Conservation (phyloP, 495 filamentous ascomycete species). For the Neurospora intermedia region DNA sequence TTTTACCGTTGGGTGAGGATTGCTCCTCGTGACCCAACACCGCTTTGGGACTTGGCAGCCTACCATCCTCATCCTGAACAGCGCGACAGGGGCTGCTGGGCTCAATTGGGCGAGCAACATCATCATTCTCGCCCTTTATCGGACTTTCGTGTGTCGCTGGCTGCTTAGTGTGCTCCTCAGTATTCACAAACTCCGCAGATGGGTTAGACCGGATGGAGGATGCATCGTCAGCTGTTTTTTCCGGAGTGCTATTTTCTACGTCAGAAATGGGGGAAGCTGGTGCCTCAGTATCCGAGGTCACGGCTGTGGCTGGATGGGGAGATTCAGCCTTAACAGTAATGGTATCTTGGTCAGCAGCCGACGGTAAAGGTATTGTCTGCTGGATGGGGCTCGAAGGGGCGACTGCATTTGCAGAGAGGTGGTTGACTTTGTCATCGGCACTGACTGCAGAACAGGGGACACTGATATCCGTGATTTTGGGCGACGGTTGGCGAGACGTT, state of each 20-base stretch:
- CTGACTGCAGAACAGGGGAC: background rate
- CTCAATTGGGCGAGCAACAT: background rate
- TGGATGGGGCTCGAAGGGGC: background rate
- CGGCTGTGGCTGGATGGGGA: background rate
- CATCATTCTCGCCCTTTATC: background rate
- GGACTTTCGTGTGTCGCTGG: background rate
- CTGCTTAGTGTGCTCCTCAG: background rate
- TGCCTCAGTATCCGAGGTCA: background rate
- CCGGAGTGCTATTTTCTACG: background rate
- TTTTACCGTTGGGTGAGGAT: background rate
- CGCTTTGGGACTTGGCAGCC: background rate
- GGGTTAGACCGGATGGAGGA: background rate
- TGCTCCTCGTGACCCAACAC: background rate
- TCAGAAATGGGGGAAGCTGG: background rate
- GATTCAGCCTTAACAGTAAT: background rate
- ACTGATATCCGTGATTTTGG: background rate
- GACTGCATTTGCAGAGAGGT: background rate
- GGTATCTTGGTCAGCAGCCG: background rate
- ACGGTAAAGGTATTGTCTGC: background rate
- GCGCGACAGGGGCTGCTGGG: background rate
- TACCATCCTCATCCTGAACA: background rate
- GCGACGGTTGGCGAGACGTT: background rate
- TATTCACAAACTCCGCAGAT: background rate
- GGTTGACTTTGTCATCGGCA: background rate
- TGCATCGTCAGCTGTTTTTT: background rate